Evolutionary conservation across 148 eudicot species (phyloP).

Genomic region (Talinum fruticosum): DNA sequence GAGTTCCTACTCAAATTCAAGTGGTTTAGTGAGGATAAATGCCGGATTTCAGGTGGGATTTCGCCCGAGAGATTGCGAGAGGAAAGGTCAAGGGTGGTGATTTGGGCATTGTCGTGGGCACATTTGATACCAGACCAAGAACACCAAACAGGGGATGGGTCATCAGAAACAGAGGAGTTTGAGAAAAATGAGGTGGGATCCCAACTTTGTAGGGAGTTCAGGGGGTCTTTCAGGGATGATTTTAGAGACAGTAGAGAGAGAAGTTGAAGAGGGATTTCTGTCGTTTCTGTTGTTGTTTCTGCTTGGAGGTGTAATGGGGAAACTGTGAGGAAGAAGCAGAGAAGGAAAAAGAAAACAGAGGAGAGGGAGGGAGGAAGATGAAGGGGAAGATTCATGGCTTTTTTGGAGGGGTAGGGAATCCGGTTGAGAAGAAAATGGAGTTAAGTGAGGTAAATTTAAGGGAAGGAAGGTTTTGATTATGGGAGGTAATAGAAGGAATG

Average conservation of each 20-base stretch:
- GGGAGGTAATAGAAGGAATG: slow-evolving; percentile 25
- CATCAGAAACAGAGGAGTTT: slow-evolving; percentile 19
- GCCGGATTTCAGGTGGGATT: slow-evolving; percentile 42
- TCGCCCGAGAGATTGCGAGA: slow-evolving; percentile 63
- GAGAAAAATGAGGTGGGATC: slow-evolving; percentile 34
- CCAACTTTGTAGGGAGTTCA: slow-evolving; percentile 57
- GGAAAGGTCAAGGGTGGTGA: slow-evolving; percentile 63
- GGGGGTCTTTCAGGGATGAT: slow-evolving; percentile 68
- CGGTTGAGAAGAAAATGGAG: slow-evolving; percentile 24
- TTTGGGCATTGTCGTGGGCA: slow-evolving; percentile 26
- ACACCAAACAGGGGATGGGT: slow-evolving; percentile 50
- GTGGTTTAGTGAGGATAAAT: slow-evolving; percentile 40
- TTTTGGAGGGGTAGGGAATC: neutral
- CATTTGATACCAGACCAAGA: slow-evolving; percentile 82
- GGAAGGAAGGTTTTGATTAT: slow-evolving; percentile 37
- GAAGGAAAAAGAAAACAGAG: slow-evolving; percentile 21
- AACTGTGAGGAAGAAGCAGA: slow-evolving; percentile 17
- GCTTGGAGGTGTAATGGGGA: neutral
- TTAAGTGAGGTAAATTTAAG: slow-evolving; percentile 47
- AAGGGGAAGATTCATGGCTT: slow-evolving; percentile 40
- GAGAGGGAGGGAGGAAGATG: slow-evolving; percentile 3
- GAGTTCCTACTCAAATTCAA: slow-evolving; percentile 63
- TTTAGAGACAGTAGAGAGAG: slow-evolving; percentile 59
- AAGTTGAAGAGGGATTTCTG: slow-evolving; percentile 37
- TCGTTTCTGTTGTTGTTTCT: neutral